phyloP scores from a whole-genome alignment of 768 basidiomycete species.

The Mycena albidolilacea region DNA sequence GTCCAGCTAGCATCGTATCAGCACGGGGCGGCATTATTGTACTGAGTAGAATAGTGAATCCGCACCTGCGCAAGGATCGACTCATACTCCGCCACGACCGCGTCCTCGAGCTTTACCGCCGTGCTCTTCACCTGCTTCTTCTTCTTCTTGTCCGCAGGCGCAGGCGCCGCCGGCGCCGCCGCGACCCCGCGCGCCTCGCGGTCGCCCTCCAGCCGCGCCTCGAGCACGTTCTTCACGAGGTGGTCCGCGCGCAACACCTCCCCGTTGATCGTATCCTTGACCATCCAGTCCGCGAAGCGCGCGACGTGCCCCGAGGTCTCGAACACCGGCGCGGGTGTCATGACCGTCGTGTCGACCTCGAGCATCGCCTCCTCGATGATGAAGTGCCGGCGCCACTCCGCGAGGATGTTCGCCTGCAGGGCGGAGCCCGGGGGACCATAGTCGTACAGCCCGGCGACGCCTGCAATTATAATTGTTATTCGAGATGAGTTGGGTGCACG shows the following conservation, averaged over 20 bases:
- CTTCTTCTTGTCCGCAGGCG: slow-evolving; percentile 70
- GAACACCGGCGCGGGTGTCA: slow-evolving; percentile 95
- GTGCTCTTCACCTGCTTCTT: slow-evolving; percentile 84
- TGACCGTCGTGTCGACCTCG: slow-evolving; percentile 97
- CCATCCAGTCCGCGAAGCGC: slow-evolving; percentile 99
- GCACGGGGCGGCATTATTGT: neutral
- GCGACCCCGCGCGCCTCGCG: slow-evolving; percentile 87
- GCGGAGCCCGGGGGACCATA: slow-evolving; percentile 97
- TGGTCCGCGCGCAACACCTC: slow-evolving; percentile 98
- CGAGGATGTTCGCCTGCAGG: slow-evolving; percentile 95
- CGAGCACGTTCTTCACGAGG: slow-evolving; percentile 92
- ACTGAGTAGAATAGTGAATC: slow-evolving; percentile 18
- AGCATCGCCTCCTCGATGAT: slow-evolving; percentile 99
- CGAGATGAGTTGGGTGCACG: neutral
- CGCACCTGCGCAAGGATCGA: slow-evolving; percentile 88
- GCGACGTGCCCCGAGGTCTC: slow-evolving; percentile 98
- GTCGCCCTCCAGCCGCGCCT: slow-evolving; percentile 92
- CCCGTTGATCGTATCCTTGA: slow-evolving; percentile 94
- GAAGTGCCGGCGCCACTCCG: slow-evolving; percentile 97
- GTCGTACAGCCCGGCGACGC: slow-evolving; percentile 97
- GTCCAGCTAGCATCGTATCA: slow-evolving; percentile 74
- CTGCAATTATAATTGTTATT: slow-evolving; percentile 54
- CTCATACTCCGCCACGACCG: slow-evolving; percentile 84
- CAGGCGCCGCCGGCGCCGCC: slow-evolving; percentile 65
- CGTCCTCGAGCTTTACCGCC: slow-evolving; percentile 82